These are phyloP conservation scores for Dryas drummondii DNA, from an alignment of 306 rosid genomes.

Conservation along the genomic window DNA sequence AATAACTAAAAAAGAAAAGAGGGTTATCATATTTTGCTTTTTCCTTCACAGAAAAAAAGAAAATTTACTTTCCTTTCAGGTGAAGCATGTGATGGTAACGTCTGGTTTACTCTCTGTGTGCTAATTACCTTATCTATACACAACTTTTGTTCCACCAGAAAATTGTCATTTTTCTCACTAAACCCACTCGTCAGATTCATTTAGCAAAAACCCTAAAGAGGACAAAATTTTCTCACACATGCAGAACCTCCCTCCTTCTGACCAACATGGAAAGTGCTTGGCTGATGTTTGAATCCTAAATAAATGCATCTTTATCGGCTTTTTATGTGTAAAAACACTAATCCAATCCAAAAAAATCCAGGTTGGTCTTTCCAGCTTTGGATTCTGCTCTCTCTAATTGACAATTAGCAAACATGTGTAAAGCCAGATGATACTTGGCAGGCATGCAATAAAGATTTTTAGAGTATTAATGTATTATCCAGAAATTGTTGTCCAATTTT, in stretches of 20 bases:
- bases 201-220: background rate
- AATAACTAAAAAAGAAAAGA: no score
- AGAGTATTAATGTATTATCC: background rate
- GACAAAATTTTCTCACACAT: background rate
- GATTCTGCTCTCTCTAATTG: background rate
- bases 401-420: background rate
- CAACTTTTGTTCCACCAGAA: background rate
- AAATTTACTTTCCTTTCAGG: constrained; percentile 32
- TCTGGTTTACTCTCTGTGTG: constrained; percentile 4
- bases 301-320: background rate
- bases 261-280: background rate
- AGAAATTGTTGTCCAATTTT: background rate
- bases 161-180: background rate
- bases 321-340: background rate
- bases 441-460: background rate
- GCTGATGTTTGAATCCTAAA: background rate
- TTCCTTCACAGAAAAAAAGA: no score
- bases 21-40: no score
- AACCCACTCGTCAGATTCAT: background rate
- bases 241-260: background rate
- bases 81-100: constrained; percentile 22
- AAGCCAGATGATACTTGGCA: background rate
- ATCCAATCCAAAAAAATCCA: background rate
- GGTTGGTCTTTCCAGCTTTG: background rate
- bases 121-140: no score